Evolutionary conservation across 371 early-diverging fungal species (phyloP).

Genomic region (Entomophthora muscae): DNA sequence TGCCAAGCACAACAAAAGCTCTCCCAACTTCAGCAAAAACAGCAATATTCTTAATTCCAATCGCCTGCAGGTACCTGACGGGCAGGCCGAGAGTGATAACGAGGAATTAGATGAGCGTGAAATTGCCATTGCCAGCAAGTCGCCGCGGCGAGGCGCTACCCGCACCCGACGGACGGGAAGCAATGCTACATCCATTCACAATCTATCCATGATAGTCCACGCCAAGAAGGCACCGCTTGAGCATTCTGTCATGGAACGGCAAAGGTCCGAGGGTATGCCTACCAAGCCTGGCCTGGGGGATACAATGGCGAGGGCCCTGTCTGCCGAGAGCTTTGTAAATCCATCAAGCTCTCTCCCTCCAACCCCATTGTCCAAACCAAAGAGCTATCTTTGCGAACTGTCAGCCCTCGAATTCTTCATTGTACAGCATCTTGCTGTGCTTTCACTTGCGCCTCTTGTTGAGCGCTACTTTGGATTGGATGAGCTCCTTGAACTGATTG

Average conservation of each 20-base stretch:
- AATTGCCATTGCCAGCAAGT: conserved; percentile 1
- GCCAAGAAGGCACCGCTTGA: neutral
- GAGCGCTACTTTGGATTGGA: conserved; percentile 38
- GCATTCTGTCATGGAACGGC: neutral
- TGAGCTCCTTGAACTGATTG: conserved; percentile 52
- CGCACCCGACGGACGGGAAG: conserved; percentile 1
- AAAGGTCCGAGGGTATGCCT: neutral
- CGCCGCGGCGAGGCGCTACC: neutral
- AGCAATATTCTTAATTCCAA: neutral
- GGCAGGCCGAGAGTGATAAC: neutral
- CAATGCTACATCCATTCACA: conserved; percentile 9
- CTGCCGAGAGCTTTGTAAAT: conserved; percentile 9
- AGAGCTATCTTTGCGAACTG: conserved; percentile 56
- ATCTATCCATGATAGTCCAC: conserved; percentile 5
- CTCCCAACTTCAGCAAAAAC: neutral
- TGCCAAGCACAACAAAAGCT: conserved; percentile 1
- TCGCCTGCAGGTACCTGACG: neutral
- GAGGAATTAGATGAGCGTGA: conserved; percentile 1
- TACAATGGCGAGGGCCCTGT: neutral
- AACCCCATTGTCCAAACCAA: conserved; percentile 15
- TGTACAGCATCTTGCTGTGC: conserved; percentile 68
- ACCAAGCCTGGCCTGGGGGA: neutral
- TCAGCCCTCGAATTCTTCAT: conserved; percentile 66
- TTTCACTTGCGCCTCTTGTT: conserved; percentile 50
- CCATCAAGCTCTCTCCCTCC: conserved; percentile 13